Conservation (phyloP, 805 yeast species). For the Ogataea ramenticola region DNA sequence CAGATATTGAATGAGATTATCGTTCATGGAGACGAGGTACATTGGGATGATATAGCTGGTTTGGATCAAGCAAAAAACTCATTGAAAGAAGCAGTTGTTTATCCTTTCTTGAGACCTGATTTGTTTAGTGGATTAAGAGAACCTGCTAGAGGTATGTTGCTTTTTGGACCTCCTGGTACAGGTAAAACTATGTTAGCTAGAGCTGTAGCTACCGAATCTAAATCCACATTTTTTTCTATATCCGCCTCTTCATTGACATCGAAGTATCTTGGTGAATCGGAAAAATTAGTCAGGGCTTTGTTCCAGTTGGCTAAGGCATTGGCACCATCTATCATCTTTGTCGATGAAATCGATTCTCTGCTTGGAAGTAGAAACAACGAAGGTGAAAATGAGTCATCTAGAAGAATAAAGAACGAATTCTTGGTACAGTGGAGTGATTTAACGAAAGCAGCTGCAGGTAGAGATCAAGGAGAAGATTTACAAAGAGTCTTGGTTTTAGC, state of each 20-base stretch:
- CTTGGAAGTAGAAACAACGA: conserved; percentile 69
- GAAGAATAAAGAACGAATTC: conserved; percentile 90
- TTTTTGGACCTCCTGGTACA: conserved; percentile 99
- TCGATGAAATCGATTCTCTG: conserved; percentile 92
- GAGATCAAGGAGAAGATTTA: conserved; percentile 42
- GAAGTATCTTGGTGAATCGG: conserved; percentile 85
- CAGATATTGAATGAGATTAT: conserved; percentile 86
- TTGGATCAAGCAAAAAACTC: conserved; percentile 82
- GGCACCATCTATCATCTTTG: conserved; percentile 90
- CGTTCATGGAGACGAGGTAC: conserved; percentile 82
- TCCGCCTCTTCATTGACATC: conserved; percentile 88
- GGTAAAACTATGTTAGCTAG: conserved; percentile 97
- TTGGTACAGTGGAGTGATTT: conserved; percentile 92
- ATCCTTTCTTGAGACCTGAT: conserved; percentile 92
- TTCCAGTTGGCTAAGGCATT: conserved; percentile 77
- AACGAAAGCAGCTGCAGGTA: conserved; percentile 79
- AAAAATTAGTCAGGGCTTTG: conserved; percentile 83
- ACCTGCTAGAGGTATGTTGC: conserved; percentile 92
- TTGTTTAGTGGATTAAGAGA: conserved; percentile 84
- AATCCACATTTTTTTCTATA: conserved; percentile 86
- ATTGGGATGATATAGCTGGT: conserved; percentile 96
- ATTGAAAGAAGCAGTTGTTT: conserved; percentile 89
- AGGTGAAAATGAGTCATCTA: conserved; percentile 73
- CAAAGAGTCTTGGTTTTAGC: conserved; percentile 84
- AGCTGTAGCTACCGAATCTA: conserved; percentile 93